These are phyloP conservation scores for Xylariaceae sp. DNA, from an alignment of 2,329 filamentous ascomycete genomes.

Conservation along the genomic window DNA sequence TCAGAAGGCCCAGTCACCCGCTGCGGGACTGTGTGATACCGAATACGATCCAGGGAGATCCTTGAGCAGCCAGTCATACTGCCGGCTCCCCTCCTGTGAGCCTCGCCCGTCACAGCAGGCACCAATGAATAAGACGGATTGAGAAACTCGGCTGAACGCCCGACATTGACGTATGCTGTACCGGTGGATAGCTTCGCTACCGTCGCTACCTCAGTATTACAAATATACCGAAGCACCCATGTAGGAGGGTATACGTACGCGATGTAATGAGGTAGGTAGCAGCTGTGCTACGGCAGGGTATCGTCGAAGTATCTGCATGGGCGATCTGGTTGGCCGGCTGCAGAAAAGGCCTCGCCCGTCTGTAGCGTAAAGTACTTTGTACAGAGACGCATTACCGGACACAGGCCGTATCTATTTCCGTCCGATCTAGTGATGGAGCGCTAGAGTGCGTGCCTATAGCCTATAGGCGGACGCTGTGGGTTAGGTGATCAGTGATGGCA, in stretches of 20 bases:
- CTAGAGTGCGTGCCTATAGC: neutral
- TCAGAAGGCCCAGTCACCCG: conserved; percentile 10
- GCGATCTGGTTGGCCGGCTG: neutral
- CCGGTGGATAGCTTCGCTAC: neutral
- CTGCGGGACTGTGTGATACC: neutral
- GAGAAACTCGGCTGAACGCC: neutral
- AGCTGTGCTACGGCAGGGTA: neutral
- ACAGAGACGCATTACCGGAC: neutral
- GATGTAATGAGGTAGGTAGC: neutral
- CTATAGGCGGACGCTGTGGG: too few species aligned
- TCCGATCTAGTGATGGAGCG: neutral
- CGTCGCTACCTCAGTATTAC: neutral
- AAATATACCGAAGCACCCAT: neutral
- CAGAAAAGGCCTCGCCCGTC: too few species aligned
- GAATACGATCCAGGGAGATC: conserved; percentile 3
- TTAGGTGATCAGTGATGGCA: conserved; percentile 17
- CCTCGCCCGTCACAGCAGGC: neutral
- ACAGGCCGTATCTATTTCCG: neutral
- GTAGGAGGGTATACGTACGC: too few species aligned
- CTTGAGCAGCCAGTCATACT: neutral
- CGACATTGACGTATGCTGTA: neutral
- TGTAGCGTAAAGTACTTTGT: neutral
- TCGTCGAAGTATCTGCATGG: neutral
- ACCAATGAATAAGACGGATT: neutral
- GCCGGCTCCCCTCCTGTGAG: neutral